Percentiles rank a stretch among this genome's conserved stretches.
phyloP scores from a whole-genome alignment of 805 yeast genomes.

The Jamesozyma spencerorum region DNA sequence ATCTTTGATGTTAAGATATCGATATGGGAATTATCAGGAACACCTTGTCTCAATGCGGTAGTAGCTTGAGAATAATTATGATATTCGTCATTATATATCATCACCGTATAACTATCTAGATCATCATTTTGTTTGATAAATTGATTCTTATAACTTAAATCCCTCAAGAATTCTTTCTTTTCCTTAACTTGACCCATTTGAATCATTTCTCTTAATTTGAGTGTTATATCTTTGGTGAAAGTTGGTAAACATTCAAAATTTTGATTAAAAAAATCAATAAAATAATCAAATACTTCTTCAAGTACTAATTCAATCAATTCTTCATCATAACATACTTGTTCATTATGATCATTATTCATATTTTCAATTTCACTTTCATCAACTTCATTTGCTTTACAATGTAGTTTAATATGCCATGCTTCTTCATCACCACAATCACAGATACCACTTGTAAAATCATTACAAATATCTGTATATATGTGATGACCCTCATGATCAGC shows the following conservation, averaged over 20 bases:
- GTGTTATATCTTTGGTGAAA: constrained; percentile 23
- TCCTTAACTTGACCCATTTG: constrained; percentile 17
- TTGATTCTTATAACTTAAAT: constrained; percentile 9
- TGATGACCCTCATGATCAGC: constrained; percentile 61
- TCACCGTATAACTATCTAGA: constrained; percentile 35
- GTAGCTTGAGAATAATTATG: constrained; percentile 53
- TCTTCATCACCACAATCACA: constrained; percentile 69
- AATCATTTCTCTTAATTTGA: constrained; percentile 22
- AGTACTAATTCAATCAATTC: constrained; percentile 24
- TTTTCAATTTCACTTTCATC: constrained; percentile 23
- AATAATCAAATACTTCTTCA: constrained; percentile 31
- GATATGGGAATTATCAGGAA: constrained; percentile 28
- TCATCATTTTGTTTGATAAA: constrained; percentile 4
- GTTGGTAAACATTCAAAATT: constrained; percentile 29
- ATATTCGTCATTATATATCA: constrained; percentile 73
- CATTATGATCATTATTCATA: constrained; percentile 19
- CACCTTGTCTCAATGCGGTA: constrained; percentile 36
- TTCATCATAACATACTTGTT: constrained; percentile 7
- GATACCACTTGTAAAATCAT: constrained; percentile 43
- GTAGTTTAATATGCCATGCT: constrained; percentile 46
- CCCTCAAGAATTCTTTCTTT: constrained; percentile 14
- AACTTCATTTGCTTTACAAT: constrained; percentile 37
- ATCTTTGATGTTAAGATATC: constrained; percentile 35
- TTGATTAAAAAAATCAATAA: constrained; percentile 33
- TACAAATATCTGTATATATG: constrained; percentile 44